Evolutionary conservation across 2,329 filamentous ascomycete genomes (phyloP), one percentile per base, ranked within the genome.

Genomic region (Diaporthe sp.): DNA sequence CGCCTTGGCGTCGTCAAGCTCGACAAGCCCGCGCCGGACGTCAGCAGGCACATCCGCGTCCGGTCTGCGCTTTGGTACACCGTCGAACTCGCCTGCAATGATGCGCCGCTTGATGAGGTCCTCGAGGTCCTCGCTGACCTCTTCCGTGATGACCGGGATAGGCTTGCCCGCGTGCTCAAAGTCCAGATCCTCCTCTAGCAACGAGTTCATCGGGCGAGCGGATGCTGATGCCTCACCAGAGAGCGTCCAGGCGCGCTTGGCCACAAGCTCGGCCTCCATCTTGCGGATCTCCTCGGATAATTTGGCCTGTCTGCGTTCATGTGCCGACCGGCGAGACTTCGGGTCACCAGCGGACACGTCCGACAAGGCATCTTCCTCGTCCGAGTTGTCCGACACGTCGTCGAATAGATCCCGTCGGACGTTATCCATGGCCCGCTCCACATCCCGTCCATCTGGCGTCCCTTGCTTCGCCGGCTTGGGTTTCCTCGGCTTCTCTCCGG

Each of bases 111-210:
- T 98, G 86, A 99, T 96, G 74, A 99, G 90, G 44, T 94, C 93
- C 84, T 99, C 97, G 73, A 99, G 97, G 79, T 92, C 92, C 82
- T 98, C 96, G 71, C 92, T 97, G 53, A 97, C 89, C 82, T 98
- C 96, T 55, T 94, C 93, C 0, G 97, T 98, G 81, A 98, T 95
- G 75, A 98, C 94, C 1, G 96, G 95, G 0, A 98, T 93, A 0
- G 97, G 96, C 83, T 98, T 99, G 80, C 97, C 97, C 30, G 94
- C 92, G 79, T 97, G 92, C 84, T 99, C 97, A 81, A 98, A 99
- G 77, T 98, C 96, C 35, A 99, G 89, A 79, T 98, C 95, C 84
- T 98, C 92, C 81, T 98, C 96, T 1, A 99, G 90, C 3, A 99
- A 89, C 0, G 96, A 98, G 85, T 99, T 98, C 71, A 95, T 82